Base-by-base conservation (phyloP, 441 rosid genomes). In the Gossypium davidsonii region DNA sequence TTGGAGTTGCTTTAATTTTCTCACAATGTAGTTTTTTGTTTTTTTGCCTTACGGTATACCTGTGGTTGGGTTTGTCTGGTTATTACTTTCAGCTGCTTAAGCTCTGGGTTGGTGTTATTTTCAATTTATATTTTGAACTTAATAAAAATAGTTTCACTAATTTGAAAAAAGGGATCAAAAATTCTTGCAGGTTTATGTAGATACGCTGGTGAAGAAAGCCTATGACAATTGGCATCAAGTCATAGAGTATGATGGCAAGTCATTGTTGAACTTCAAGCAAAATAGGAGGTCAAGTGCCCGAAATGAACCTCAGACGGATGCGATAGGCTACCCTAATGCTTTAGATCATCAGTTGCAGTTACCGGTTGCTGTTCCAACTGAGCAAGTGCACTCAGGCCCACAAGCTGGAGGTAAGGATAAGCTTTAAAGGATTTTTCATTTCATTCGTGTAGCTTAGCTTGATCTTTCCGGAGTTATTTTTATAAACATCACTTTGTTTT, bases 151-250 rank as follows among this genome's bases (percentile, higher is more conserved):
- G 28, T 53, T 48, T 60, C 25, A 44, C 17, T 69, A 53, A 64
- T 17, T 23, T 28, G 39, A n/a, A 23, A 23, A 63, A 70, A 71
- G 14, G 39, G 44, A 49, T n/a, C 1, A 20, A 57, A 60, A 23
- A 56, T 80, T 80, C 63, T 34, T 88, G 77, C 88, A 96, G 99
- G 77, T 93, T 17, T 90, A 83, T 81, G 97, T 96, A 49, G 99
- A 96, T 80, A 70, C 91, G 11, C 79, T 89, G 79, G 90, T 96
- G 85, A 96, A 90, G 87, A 93, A 90, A 82, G 99, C 99, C 28
- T 96, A 96, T 86, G 99, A 91, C 2, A 89, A 91, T 73, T 96
- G 99, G 99, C 78, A 73, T 80, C 85, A 82, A 73, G 99, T 90
- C 46, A 72, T 93, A 68, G 98, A 96, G 78, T 93, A 93, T 81